Evolutionary conservation across 164 flowering plant species (phyloP).

Genomic region (Berberis thunbergii): DNA sequence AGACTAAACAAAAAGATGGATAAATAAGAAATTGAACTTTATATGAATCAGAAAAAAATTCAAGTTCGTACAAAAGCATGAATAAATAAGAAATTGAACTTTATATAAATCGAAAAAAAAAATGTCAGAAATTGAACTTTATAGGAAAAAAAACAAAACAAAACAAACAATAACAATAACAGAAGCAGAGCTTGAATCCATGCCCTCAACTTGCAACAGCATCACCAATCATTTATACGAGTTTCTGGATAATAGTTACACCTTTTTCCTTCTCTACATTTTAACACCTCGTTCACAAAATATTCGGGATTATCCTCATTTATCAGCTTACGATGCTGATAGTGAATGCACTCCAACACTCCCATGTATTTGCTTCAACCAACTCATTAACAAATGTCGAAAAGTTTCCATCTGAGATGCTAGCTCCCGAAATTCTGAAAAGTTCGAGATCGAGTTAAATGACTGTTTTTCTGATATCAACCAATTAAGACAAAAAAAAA

Average conservation of each 20-base stretch:
- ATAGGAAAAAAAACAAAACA: too few relatives aligned
- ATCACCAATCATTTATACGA: not conserved
- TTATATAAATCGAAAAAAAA: too few relatives aligned
- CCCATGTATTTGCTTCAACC: conserved; percentile 8
- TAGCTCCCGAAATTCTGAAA: conserved; percentile 22
- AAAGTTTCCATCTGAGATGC: conserved; percentile 13
- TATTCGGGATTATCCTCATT: not conserved
- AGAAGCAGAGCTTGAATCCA: not conserved
- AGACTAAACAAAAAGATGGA: too few relatives aligned
- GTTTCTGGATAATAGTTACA: not conserved
- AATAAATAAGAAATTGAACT: too few relatives aligned
- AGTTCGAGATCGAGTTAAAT: not conserved
- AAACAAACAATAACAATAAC: not conserved
- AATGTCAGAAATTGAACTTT: too few relatives aligned
- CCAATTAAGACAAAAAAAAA: not conserved
- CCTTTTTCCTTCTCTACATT: not conserved
- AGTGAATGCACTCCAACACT: not conserved
- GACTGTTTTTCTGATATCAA: not conserved
- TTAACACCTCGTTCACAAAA: too few relatives aligned
- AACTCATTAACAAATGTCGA: conserved; percentile 4
- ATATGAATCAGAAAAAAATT: too few relatives aligned
- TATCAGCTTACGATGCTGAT: not conserved
- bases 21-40: too few relatives aligned
- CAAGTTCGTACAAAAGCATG: too few relatives aligned
- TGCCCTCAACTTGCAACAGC: not conserved